Conservation (phyloP, 306 rosid species). For the Cicer cuneatum region DNA sequence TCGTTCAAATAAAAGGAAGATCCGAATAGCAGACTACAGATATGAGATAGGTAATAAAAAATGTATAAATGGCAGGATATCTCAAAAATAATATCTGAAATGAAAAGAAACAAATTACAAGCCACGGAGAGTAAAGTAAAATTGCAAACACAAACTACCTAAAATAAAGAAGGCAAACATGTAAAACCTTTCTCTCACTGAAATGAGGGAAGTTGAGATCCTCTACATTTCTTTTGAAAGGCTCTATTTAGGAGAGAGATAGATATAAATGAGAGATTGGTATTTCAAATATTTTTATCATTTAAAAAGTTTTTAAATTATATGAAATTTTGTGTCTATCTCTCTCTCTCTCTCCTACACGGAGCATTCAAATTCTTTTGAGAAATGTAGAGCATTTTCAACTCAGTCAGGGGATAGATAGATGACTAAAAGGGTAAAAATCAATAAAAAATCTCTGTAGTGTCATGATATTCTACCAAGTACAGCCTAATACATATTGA, state of each 20-base stretch:
- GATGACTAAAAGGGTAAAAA: conserved; percentile 21
- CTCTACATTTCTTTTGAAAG: background rate
- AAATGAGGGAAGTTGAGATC: background rate
- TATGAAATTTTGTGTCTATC: background rate
- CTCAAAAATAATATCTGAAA: background rate
- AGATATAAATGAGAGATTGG: background rate
- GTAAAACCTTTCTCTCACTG: conserved; percentile 20
- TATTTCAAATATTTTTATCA: too few species aligned
- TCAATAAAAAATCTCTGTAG: conserved; percentile 5
- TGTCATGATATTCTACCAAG: conserved; percentile 6
- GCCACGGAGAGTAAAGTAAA: background rate
- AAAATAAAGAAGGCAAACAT: conserved; percentile 32
- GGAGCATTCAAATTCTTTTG: background rate
- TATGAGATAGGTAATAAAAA: conserved; percentile 18
- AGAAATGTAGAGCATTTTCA: background rate
- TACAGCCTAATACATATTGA: conserved; percentile 19
- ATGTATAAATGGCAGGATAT: conserved; percentile 22
- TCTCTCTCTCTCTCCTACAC: background rate
- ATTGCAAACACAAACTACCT: conserved; percentile 12
- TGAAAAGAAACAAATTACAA: conserved; percentile 10
- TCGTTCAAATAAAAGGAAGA: conserved; percentile 17
- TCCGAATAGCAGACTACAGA: background rate
- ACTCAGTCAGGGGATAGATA: background rate
- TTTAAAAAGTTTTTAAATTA: too few species aligned
- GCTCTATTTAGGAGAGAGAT: background rate